Base-by-base conservation (phyloP, 2,329 filamentous ascomycete species). In the Leptographium procerum region DNA sequence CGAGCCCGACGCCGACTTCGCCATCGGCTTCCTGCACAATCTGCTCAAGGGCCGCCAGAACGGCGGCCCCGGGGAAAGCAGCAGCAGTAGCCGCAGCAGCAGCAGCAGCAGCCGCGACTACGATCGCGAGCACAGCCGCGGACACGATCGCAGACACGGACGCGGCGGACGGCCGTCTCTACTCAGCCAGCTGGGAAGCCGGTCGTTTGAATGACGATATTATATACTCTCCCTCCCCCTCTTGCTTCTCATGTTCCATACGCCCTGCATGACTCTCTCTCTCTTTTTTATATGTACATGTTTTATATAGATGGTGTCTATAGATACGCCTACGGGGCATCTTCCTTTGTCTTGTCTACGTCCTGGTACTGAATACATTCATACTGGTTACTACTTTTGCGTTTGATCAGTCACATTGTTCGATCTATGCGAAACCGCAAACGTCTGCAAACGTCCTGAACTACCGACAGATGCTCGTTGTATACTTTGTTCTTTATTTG, bases 1-100 rank as follows among this genome's bases (percentile, higher is more conserved):
- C 3, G 57, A 67, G 16, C 69, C 69, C 7, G 73, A 75, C 24
- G 67, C 72, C 48, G 69, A 73, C 31, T 80, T 79, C 56, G 74
- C 81, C 71, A 67, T 78, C 24, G 69, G 71, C 13, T 71, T 79
- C 52, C 65, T 80, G 47, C 69, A 76, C 48, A 72, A 68, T 33
- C 69, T 79, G 33, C 65, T 79, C 52, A 65, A 67, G 33, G 65
- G 56, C 40, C 5, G 16, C 16, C 40, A 43, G 14, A 56, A 26
- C 54, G 33, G 28, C 50, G 40, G 29, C 40, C 22, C 9, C 19
- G n/a, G n/a, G n/a, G n/a, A n/a, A n/a, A n/a, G n/a, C n/a, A n/a
- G n/a, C n/a, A n/a, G n/a, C n/a, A n/a, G n/a, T n/a, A n/a, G n/a
- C n/a, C 29, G 54, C 22, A 26, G 26, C n/a, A n/a, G 24, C 54